Evolutionary conservation across 495 filamentous ascomycete species (phyloP).

Genomic region (Parmelia sp.): DNA sequence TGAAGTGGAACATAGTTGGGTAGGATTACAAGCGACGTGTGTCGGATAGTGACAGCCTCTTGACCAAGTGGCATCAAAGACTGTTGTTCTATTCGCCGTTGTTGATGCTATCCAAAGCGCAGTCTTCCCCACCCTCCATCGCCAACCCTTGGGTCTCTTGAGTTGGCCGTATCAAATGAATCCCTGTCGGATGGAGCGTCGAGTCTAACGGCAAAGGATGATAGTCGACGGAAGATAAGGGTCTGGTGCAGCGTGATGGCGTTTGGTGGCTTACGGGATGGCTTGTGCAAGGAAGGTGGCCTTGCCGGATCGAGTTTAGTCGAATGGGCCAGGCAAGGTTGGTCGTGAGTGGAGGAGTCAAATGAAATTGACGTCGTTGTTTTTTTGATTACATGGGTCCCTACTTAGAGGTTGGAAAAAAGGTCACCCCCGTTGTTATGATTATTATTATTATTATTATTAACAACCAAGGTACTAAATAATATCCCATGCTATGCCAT

Average conservation of each 20-base stretch:
- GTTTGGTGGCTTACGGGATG: conserved; percentile 24
- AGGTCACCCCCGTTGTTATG: conserved; percentile 4
- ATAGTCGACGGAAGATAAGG: conserved; percentile 21
- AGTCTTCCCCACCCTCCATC: conserved; percentile 9
- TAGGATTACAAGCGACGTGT: neutral
- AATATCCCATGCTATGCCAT: too few relatives aligned
- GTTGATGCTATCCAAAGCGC: neutral
- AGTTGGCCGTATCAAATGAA: neutral
- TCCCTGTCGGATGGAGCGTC: neutral
- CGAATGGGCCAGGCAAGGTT: neutral
- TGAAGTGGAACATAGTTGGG: neutral
- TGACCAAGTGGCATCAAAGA: conserved; percentile 1
- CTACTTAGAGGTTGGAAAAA: neutral
- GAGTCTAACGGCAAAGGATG: neutral
- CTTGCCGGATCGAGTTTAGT: conserved; percentile 12
- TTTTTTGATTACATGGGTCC: too few relatives aligned
- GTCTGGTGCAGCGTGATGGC: conserved; percentile 20
- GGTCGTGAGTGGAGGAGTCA: conserved; percentile 3
- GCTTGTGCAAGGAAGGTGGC: neutral
- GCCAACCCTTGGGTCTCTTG: neutral
- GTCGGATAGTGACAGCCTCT: conserved; percentile 8
- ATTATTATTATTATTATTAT: too few relatives aligned
- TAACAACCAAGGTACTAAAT: too few relatives aligned
- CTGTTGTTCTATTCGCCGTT: neutral
- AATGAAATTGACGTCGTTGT: conserved; percentile 5